phyloP scores from a whole-genome alignment of 495 filamentous ascomycete species.

The Talaromyces thailandensis region DNA sequence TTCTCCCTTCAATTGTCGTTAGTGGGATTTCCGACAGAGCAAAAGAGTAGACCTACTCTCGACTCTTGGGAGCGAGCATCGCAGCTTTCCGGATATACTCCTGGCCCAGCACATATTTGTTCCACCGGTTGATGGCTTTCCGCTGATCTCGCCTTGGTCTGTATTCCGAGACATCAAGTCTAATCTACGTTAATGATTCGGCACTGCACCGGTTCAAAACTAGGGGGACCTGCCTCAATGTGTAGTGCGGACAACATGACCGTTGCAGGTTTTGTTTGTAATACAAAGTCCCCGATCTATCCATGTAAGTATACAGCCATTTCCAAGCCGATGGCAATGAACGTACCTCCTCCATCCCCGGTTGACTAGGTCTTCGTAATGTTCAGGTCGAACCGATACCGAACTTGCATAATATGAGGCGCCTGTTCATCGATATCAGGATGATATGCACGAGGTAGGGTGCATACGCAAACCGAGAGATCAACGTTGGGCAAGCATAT shows the following conservation, averaged over 20 bases:
- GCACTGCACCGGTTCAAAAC: not conserved
- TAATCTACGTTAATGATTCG: constrained; percentile 12
- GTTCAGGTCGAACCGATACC: constrained; percentile 52
- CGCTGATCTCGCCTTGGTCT: constrained; percentile 72
- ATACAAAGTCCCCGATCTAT: constrained; percentile 66
- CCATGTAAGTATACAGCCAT: not conserved
- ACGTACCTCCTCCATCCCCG: constrained; percentile 84
- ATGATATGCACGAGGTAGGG: not conserved
- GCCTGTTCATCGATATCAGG: constrained; percentile 39
- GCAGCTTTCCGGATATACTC: constrained; percentile 66
- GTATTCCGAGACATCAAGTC: constrained; percentile 62
- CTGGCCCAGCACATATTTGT: constrained; percentile 71
- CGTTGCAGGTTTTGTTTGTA: constrained; percentile 80
- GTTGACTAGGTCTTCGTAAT: constrained; percentile 78
- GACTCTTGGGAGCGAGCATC: constrained; percentile 63
- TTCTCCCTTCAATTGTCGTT: constrained; percentile 49
- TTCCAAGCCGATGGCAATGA: not conserved
- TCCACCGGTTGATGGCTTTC: constrained; percentile 84
- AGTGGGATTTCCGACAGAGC: not conserved
- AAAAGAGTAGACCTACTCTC: constrained; percentile 46
- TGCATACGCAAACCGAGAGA: not conserved
- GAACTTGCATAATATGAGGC: constrained; percentile 75
- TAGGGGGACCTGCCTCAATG: constrained; percentile 52
- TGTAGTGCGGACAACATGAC: constrained; percentile 95
- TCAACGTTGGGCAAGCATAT: not conserved